Evolutionary conservation across 2,329 filamentous ascomycete genomes (phyloP), one percentile per base, ranked within the genome.

Genomic region (Beauveria brongniartii): DNA sequence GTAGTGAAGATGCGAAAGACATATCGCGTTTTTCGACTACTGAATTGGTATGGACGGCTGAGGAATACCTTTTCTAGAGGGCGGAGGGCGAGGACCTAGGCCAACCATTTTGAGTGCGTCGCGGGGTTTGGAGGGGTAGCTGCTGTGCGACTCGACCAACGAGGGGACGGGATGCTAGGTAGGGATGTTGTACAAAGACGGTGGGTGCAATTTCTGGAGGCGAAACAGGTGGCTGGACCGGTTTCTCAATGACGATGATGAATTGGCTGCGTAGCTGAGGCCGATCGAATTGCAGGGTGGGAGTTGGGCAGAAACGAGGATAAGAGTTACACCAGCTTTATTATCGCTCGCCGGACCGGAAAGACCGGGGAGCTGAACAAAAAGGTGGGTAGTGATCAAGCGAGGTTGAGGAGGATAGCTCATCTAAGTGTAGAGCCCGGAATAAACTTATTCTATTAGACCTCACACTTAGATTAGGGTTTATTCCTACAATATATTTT

Each of bases 111-210:
- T 60, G 57, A 56, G 6, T 55, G 51, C 22, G 57, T 48, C 61
- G 61, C 61, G 57, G 61, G 61, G 61, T 60, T 37, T 60, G 61
- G 61, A 63, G 61, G 61, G 61, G 61, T 63, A 59, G 61, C 55
- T 58, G 5, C 37, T 59, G 56, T 53, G 51, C 41, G 50, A 44
- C 30, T 43, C 22, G 59, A 26, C 48, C 34, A 48, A 26, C 24
- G n/a, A 46, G 47, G n/a, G 9, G 20, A 37, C 2, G 20, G 9
- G 44, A 57, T 26, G 52, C 24, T 48, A 24, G 16, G 18, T 48
- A 24, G 8, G 18, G 20, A n/a, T 40, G 10, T n/a, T 34, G 44
- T 24, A 58, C n/a, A 55, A 48, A 24, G 43, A 43, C 12, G 51
- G 50, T 43, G 30, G 43, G 7, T n/a, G n/a, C 43, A 34, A n/a